Conservation (phyloP, 257 asterid genomes). For the Galeopsis tetrahit region DNA sequence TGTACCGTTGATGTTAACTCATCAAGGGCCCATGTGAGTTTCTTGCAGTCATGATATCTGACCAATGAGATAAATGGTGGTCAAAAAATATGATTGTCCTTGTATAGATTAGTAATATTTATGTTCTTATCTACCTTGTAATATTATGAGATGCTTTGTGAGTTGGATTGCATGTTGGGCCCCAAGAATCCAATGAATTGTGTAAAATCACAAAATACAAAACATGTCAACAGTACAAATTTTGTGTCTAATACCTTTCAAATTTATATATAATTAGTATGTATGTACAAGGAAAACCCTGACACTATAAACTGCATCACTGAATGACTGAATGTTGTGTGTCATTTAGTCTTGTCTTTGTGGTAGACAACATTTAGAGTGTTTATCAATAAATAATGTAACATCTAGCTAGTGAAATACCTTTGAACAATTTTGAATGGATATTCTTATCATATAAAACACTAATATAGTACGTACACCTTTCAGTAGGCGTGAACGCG, state of each 20-base stretch:
- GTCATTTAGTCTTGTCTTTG: neutral
- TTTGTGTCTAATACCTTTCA: conserved; percentile 21
- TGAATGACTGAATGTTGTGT: neutral
- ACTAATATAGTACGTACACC: neutral
- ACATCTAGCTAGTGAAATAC: no score
- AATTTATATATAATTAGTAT: neutral
- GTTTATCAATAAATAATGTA: neutral
- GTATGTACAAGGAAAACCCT: neutral
- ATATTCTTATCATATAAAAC: no score
- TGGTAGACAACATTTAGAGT: neutral
- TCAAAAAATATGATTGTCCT: conserved; percentile 8
- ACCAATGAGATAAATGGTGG: conserved; percentile 16
- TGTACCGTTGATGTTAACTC: conserved; percentile 27
- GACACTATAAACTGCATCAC: neutral
- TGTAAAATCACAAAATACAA: conserved; percentile 18
- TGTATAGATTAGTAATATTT: neutral
- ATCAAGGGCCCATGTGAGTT: conserved; percentile 22
- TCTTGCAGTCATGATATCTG: conserved; percentile 23
- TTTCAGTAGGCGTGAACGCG: no score
- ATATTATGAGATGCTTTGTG: conserved; percentile 27
- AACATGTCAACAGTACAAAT: neutral
- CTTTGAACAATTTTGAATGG: no score
- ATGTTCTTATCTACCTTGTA: conserved; percentile 19
- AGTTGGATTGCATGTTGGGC: conserved; percentile 30
- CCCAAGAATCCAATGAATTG: conserved; percentile 36